Evolutionary conservation across 306 rosid species (phyloP), one percentile per base, ranked within the genome.

Genomic region (Vachellia pachyceras): DNA sequence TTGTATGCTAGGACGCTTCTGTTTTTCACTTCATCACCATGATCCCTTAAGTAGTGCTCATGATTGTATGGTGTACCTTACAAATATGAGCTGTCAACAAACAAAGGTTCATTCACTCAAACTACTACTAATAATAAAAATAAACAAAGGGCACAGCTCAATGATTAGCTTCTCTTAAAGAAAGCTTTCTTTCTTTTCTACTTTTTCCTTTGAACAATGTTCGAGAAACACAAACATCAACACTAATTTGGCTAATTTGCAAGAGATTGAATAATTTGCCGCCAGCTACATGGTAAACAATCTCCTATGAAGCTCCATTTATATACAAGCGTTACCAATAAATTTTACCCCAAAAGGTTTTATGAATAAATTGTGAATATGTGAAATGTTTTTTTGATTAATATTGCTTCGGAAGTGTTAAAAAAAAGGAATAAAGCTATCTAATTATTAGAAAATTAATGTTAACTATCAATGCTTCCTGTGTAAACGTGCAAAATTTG

Each of bases 41-140:
- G 57, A 49, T 50, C 68, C 22, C 12, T 22, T 15, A n/a, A 52
- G 5, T 36, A 4, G 47, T 22, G 52, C 13, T 37, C 57, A 78
- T 47, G 11, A 39, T 25, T 68, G 75, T 78, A 69, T 25, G 60
- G 25, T 54, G 60, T n/a, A 54, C 47, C 46, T 42, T 42, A 25
- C 65, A 23, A 14, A 36, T 17, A 41, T 79, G 69, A 41, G 61
- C 70, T 79, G 82, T 79, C 76, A 54, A 25, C 3, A 41, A 69
- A 69, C 46, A 11, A 36, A 46, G 40, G 22, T 11, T 77, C 35
- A 64, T 46, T n/a, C 63, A 77, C 50, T 45, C 33, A 29, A 29
- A 29, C 33, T 29, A 29, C 33, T 29, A 29, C 33, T 29, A 29
- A 29, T 29, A 29, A 29, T 29, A 29, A 29, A 29, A 29, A 29